Evolutionary conservation across 2,329 filamentous ascomycete species (phyloP).

Genomic region (Diaporthe sp.): DNA sequence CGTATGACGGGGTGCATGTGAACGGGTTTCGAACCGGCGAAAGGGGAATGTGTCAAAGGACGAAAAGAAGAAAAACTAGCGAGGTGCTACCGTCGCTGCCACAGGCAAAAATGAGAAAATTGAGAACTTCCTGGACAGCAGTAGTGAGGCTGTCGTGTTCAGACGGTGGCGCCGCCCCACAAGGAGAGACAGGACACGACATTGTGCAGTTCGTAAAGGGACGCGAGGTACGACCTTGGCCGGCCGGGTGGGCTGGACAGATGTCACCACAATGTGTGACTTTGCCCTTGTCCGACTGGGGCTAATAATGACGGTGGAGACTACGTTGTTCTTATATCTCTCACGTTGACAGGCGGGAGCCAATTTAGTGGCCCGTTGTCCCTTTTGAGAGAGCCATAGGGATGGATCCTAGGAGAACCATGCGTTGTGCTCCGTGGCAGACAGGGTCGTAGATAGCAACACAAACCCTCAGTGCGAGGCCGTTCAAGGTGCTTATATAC

Average conservation of each 20-base stretch:
- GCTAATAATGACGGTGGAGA: background rate
- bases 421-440: background rate
- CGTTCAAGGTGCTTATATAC: background rate
- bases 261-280: background rate
- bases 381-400: background rate
- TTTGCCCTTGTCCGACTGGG: background rate
- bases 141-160: background rate
- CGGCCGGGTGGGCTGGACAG: background rate
- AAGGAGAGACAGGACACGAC: background rate
- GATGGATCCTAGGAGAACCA: background rate
- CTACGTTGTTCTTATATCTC: background rate
- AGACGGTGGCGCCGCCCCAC: background rate
- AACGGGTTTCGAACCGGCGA: too few species aligned
- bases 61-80: too few species aligned
- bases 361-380: constrained; percentile 23
- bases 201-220: background rate
- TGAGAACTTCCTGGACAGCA: background rate
- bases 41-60: too few species aligned
- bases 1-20: background rate
- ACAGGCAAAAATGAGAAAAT: background rate
- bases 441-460: background rate
- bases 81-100: too few species aligned
- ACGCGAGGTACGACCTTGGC: background rate
- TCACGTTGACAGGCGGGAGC: constrained; percentile 20
- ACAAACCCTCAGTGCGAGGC: background rate